These are phyloP conservation scores for Acidiella bohemica DNA, from an alignment of 495 filamentous ascomycete species.

Conservation along the genomic window DNA sequence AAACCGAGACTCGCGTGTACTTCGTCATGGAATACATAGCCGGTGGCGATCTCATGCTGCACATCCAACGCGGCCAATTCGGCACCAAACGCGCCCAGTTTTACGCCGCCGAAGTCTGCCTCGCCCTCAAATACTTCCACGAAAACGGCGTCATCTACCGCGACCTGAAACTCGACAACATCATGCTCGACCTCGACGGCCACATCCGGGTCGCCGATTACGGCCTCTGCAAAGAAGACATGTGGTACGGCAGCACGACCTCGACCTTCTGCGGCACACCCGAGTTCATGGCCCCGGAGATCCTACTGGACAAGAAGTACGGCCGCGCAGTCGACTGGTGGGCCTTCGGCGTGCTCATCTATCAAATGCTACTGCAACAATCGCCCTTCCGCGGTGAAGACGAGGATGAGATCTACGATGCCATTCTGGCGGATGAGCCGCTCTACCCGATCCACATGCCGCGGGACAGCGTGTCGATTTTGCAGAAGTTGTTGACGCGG, in stretches of 20 bases:
- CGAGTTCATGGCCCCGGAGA: conserved; percentile 99
- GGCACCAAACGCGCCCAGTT: conserved; percentile 93
- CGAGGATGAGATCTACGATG: conserved; percentile 99
- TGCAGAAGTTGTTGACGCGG: conserved; percentile 92
- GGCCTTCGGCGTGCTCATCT: conserved; percentile 99
- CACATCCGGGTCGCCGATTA: conserved; percentile 99
- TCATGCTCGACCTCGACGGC: conserved; percentile 85
- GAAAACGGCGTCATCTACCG: conserved; percentile 99
- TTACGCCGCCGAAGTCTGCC: conserved; percentile 92
- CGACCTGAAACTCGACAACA: conserved; percentile 98
- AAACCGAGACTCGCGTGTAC: conserved; percentile 96
- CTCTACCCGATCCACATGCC: conserved; percentile 99
- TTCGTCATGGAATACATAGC: conserved; percentile 99
- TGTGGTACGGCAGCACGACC: conserved; percentile 96
- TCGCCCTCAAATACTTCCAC: conserved; percentile 98
- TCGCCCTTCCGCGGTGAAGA: conserved; percentile 98
- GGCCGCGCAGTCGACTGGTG: conserved; percentile 99
- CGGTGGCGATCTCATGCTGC: conserved; percentile 96
- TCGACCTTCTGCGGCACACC: conserved; percentile 98
- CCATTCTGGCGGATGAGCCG: conserved; percentile 93
- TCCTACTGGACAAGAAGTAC: conserved; percentile 96
- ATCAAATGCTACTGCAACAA: conserved; percentile 98
- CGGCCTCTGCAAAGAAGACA: conserved; percentile 97
- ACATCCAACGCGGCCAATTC: conserved; percentile 95
- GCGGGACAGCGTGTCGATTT: conserved; percentile 88